A percentile compares a stretch with the other conserved stretches of the same genome.
These are phyloP conservation scores for Aspergillus bertholletiae DNA, from an alignment of 495 filamentous ascomycete species.

Conservation along the genomic window DNA sequence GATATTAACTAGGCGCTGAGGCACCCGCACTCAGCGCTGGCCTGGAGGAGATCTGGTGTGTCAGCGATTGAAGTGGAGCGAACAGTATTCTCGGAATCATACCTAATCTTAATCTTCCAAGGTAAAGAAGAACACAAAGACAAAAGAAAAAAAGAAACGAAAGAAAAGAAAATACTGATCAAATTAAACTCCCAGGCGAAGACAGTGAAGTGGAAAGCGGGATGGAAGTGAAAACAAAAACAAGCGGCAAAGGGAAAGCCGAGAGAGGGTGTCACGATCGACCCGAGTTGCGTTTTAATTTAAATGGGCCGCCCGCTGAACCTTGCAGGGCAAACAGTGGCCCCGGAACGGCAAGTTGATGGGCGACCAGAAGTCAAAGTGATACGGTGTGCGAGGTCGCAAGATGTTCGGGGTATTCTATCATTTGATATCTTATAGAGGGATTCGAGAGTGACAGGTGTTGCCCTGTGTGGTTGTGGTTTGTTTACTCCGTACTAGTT, in stretches of 20 bases:
- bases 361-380: neutral
- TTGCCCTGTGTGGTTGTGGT: neutral
- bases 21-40: slow-evolving; percentile 38
- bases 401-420: neutral
- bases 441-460: neutral
- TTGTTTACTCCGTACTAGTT: neutral
- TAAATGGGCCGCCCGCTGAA: neutral
- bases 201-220: slow-evolving; percentile 1
- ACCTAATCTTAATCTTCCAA: neutral
- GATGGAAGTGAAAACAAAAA: slow-evolving; percentile 5
- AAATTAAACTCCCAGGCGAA: neutral
- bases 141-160: slow-evolving; percentile 3
- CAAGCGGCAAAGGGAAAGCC: slow-evolving; percentile 19
- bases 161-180: neutral
- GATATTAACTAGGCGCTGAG: slow-evolving; percentile 35
- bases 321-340: neutral
- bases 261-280: neutral
- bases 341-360: neutral
- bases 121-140: neutral
- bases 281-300: slow-evolving; percentile 36
- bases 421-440: neutral
- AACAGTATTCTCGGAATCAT: neutral
- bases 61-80: neutral
- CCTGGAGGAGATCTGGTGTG: neutral
- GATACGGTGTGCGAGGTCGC: neutral